phyloP scores from a whole-genome alignment of 352 stramenopile species.

The Globisporangium iwayamae region DNA sequence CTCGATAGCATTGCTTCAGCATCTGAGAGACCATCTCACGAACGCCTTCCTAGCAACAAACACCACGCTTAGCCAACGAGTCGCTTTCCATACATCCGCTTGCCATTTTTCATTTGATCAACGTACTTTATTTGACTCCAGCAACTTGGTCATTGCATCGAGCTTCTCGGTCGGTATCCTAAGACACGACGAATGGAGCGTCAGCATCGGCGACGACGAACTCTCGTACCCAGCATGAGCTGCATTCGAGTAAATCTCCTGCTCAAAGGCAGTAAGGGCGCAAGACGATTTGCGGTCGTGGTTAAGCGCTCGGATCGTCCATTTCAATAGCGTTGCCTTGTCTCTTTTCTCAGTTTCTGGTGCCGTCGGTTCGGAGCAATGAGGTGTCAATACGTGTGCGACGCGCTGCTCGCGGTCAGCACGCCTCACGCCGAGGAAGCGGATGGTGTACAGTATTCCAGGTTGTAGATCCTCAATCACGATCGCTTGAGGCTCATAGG shows the following conservation, averaged over 20 bases:
- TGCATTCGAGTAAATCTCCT: conserved; percentile 18
- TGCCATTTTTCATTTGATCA: too few species aligned
- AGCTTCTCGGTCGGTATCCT: conserved; percentile 17
- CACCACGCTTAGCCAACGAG: not conserved
- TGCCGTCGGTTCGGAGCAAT: not conserved
- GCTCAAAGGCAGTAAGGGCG: conserved; percentile 8
- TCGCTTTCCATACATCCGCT: too few species aligned
- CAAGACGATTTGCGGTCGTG: conserved; percentile 9
- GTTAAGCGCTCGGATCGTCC: conserved; percentile 20
- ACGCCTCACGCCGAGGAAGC: conserved; percentile 35
- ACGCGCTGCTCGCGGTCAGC: conserved; percentile 30
- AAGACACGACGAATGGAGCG: conserved; percentile 21
- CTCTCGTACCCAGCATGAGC: conserved; percentile 15
- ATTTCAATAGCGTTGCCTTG: conserved; percentile 1
- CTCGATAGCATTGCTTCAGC: conserved; percentile 13
- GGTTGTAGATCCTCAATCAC: conserved; percentile 20
- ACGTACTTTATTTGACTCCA: conserved; percentile 9
- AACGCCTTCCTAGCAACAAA: conserved; percentile 4
- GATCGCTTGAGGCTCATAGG: conserved; percentile 22
- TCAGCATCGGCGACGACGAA: conserved; percentile 11
- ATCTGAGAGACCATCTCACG: conserved; percentile 1
- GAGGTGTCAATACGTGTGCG: conserved; percentile 23
- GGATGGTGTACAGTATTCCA: conserved; percentile 33
- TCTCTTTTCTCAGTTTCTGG: not conserved
- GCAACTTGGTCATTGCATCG: conserved; percentile 16